Evolutionary conservation across 345 rosid genomes (phyloP).

Genomic region (Corymbia maculata): DNA sequence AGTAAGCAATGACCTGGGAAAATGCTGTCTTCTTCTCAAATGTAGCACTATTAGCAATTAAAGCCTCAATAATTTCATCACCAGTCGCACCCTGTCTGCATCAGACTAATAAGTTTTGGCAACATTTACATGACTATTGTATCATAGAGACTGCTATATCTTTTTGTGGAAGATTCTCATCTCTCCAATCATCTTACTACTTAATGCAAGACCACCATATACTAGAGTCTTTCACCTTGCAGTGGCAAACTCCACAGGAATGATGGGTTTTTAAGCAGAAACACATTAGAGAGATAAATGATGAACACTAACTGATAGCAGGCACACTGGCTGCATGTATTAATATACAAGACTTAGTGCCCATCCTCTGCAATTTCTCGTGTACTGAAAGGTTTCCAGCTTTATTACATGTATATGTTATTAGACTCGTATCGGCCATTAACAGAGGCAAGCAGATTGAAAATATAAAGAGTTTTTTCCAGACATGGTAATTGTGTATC

Average conservation of each 20-base stretch:
- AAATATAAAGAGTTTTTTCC: not conserved
- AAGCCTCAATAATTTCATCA: conserved; percentile 78
- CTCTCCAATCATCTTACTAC: not conserved
- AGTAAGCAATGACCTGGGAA: conserved; percentile 54
- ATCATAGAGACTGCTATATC: not conserved
- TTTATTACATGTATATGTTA: not conserved
- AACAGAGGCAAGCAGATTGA: not conserved
- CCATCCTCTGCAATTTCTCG: not conserved
- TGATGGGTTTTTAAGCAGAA: not conserved
- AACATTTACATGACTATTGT: not conserved
- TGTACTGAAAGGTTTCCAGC: not conserved
- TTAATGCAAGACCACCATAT: not conserved
- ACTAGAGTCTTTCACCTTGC: not conserved
- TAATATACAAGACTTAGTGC: not conserved
- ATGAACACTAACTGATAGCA: not conserved
- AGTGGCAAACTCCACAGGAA: not conserved
- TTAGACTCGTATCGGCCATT: not conserved
- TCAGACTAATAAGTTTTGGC: not conserved
- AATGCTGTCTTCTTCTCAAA: conserved; percentile 76
- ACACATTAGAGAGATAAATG: not conserved
- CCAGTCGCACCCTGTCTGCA: conserved; percentile 89
- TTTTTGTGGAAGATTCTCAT: not conserved
- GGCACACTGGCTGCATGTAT: not conserved
- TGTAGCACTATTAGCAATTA: conserved; percentile 84
- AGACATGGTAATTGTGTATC: not conserved